These are phyloP conservation scores for Dalechampia spathulata DNA, from an alignment of 441 rosid genomes.

Conservation along the genomic window DNA sequence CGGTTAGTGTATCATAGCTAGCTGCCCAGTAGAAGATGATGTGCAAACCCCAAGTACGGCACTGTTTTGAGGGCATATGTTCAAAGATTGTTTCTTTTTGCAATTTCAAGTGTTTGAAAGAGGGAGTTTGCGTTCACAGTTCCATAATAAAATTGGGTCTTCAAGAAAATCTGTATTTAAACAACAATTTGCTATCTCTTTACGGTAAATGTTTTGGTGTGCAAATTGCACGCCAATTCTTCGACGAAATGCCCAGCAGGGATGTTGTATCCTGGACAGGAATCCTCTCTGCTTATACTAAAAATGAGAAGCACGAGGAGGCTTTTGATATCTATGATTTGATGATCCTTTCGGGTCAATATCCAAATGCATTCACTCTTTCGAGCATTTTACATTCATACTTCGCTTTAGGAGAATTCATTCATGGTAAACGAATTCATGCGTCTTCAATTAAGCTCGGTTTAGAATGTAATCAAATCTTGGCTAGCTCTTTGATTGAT, in stretches of 20 bases:
- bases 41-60: slow-evolving; percentile 24
- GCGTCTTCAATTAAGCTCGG: slow-evolving; percentile 45
- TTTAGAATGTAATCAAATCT: slow-evolving; percentile 38
- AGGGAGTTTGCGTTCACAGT: slow-evolving; percentile 49
- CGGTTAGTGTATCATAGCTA: no score
- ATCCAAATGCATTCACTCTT: slow-evolving; percentile 63
- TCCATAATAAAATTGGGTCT: slow-evolving; percentile 46
- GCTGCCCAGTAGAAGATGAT: slow-evolving; percentile 21
- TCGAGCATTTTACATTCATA: slow-evolving; percentile 60
- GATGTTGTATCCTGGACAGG: slow-evolving; percentile 78
- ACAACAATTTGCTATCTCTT: slow-evolving; percentile 49
- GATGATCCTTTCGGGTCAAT: slow-evolving; percentile 38
- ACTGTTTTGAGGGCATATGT: slow-evolving; percentile 36
- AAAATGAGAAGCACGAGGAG: slow-evolving; percentile 40
- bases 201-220: slow-evolving; percentile 35
- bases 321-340: slow-evolving; percentile 39
- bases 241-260: slow-evolving; percentile 63
- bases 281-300: slow-evolving; percentile 48
- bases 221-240: slow-evolving; percentile 44
- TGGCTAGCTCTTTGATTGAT: slow-evolving; percentile 60
- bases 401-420: slow-evolving; percentile 51
- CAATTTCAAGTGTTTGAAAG: slow-evolving; percentile 37
- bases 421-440: slow-evolving; percentile 61
- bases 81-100: slow-evolving; percentile 35
- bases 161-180: slow-evolving; percentile 33